Conservation (phyloP, 768 basidiomycete species). For the Pleurotus eryngii region DNA sequence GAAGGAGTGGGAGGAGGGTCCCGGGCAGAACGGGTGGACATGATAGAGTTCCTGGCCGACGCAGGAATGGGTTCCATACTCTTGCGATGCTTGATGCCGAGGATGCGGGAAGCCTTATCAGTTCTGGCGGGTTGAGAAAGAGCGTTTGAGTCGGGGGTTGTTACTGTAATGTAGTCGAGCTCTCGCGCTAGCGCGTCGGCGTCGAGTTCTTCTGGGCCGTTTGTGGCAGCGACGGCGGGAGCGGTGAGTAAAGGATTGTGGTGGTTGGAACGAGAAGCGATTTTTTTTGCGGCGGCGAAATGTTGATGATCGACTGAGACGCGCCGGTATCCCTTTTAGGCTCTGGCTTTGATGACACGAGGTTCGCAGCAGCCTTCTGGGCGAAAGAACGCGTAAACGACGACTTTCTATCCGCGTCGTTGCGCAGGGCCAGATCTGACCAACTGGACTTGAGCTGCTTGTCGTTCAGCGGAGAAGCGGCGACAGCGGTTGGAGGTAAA, state of each 20-base stretch:
- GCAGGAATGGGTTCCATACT: slow-evolving; percentile 87
- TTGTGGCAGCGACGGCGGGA: background rate
- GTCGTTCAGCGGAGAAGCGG: slow-evolving; percentile 35
- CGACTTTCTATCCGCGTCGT: slow-evolving; percentile 22
- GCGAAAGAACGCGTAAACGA: slow-evolving; percentile 21
- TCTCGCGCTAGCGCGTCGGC: slow-evolving; percentile 61
- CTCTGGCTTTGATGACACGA: slow-evolving; percentile 21
- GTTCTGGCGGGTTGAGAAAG: slow-evolving; percentile 35
- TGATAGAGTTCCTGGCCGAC: slow-evolving; percentile 70
- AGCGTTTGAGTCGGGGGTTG: slow-evolving; percentile 23
- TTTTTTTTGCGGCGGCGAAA: slow-evolving; percentile 29
- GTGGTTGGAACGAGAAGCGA: slow-evolving; percentile 14
- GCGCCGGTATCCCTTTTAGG: slow-evolving; percentile 29
- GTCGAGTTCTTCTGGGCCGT: slow-evolving; percentile 25
- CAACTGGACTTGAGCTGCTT: slow-evolving; percentile 44
- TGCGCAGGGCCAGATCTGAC: slow-evolving; percentile 43
- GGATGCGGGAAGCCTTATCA: slow-evolving; percentile 76
- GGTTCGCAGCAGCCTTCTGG: slow-evolving; percentile 24
- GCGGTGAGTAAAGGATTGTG: slow-evolving; percentile 21
- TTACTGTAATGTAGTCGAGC: slow-evolving; percentile 68
- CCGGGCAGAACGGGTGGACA: slow-evolving; percentile 68
- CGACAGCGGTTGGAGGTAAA: slow-evolving; percentile 32
- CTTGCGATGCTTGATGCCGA: slow-evolving; percentile 70
- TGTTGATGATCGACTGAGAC: slow-evolving; percentile 50
- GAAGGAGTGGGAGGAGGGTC: slow-evolving; percentile 56